A percentile compares a stretch with the other conserved stretches of the same genome.
Evolutionary conservation across 2,329 filamentous ascomycete genomes (phyloP).

Genomic region (Huntiella moniliformis): DNA sequence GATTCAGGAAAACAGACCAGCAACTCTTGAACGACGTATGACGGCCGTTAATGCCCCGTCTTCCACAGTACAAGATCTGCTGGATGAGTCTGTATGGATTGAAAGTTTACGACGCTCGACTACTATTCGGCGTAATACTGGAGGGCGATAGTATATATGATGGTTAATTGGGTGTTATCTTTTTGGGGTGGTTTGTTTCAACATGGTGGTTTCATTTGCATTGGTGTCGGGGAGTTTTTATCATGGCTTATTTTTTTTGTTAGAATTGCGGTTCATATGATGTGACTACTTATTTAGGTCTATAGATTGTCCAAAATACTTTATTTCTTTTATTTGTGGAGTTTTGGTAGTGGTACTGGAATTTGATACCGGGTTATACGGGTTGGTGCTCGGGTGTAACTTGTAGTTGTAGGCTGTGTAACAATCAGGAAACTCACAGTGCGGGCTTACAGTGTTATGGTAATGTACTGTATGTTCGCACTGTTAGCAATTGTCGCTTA

Average conservation of each 20-base stretch:
- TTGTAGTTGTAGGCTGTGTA: no score
- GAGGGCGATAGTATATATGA: slow-evolving; percentile 1
- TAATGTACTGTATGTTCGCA: no score
- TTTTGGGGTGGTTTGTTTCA: no score
- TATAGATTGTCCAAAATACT: no score
- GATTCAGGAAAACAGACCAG: slow-evolving; percentile 26
- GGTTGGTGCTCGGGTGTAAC: no score
- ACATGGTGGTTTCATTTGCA: neutral
- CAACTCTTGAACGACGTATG: slow-evolving; percentile 8
- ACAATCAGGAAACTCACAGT: no score
- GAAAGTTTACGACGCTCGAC: slow-evolving; percentile 82
- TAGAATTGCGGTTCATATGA: neutral
- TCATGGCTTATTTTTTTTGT: neutral
- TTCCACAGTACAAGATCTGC: slow-evolving; percentile 48
- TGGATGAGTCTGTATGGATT: slow-evolving; percentile 83
- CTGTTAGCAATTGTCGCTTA: no score
- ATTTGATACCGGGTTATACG: no score
- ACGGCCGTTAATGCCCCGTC: slow-evolving; percentile 10
- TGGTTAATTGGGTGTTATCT: neutral
- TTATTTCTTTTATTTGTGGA: no score
- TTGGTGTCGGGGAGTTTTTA: neutral
- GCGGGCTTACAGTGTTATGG: no score
- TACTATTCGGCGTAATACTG: slow-evolving; percentile 32
- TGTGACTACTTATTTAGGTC: no score
- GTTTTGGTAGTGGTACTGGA: no score